Percentiles rank a stretch among this genome's conserved stretches.
Evolutionary conservation across 208 protist genomes (phyloP).

Genomic region (Leishmania turanica): DNA sequence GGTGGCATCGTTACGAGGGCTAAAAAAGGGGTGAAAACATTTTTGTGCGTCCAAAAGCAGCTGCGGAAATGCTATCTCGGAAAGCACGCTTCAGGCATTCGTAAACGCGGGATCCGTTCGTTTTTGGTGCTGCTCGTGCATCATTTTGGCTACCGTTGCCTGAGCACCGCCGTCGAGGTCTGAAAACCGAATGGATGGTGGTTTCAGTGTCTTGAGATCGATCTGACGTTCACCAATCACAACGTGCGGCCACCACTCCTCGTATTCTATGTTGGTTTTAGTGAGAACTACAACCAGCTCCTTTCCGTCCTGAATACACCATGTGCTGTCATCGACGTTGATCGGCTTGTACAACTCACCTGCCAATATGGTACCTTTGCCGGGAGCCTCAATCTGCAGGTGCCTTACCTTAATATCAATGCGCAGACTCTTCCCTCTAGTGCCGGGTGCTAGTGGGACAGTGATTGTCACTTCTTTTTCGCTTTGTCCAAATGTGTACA

Average conservation of each 20-base stretch:
- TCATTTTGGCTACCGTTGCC: slow-evolving; percentile 90
- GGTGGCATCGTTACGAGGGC: not conserved
- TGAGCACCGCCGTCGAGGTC: slow-evolving; percentile 84
- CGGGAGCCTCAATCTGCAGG: slow-evolving; percentile 54
- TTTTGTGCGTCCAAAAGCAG: not conserved
- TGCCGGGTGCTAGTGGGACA: slow-evolving; percentile 56
- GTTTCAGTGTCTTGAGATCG: slow-evolving; percentile 89
- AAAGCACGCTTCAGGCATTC: slow-evolving; percentile 1
- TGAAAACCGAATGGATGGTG: slow-evolving; percentile 70
- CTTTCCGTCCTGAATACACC: slow-evolving; percentile 78
- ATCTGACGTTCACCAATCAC: slow-evolving; percentile 73
- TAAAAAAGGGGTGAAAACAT: slow-evolving; percentile 2
- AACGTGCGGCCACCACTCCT: slow-evolving; percentile 91
- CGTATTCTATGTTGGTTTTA: slow-evolving; percentile 84
- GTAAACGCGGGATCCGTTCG: not conserved
- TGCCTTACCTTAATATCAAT: slow-evolving; percentile 54
- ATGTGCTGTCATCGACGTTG: slow-evolving; percentile 82
- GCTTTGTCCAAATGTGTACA: slow-evolving; percentile 80
- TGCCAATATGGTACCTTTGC: slow-evolving; percentile 48
- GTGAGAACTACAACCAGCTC: slow-evolving; percentile 66
- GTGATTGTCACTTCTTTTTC: slow-evolving; percentile 79
- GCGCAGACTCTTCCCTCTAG: slow-evolving; percentile 54
- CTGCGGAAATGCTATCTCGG: not conserved
- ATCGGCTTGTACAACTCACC: slow-evolving; percentile 80
- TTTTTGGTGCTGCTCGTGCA: slow-evolving; percentile 78